Evolutionary conservation across 73 alveolate genomes (phyloP).

Genomic region (Tetrahymena borealis): DNA sequence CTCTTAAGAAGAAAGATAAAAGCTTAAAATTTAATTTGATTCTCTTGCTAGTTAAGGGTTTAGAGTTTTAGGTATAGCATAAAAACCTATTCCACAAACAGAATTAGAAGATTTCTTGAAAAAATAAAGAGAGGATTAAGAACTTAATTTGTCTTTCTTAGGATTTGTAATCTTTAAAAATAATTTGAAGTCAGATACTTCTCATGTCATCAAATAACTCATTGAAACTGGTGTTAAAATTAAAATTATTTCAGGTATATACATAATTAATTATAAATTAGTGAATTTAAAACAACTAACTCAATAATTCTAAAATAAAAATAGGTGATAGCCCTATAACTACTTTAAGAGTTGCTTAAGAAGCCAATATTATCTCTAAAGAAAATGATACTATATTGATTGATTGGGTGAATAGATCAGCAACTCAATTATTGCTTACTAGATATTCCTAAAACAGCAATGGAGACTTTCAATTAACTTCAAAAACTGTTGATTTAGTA

Average conservation of each 20-base stretch:
- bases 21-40: constrained; percentile 50
- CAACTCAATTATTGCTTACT: neutral
- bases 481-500: neutral
- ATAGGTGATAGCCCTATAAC: neutral
- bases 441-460: neutral
- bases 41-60: constrained; percentile 54
- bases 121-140: constrained; percentile 49
- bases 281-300: neutral
- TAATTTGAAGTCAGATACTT: constrained; percentile 57
- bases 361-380: neutral
- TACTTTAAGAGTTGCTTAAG: neutral
- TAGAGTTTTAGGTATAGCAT: constrained; percentile 67
- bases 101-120: constrained; percentile 38
- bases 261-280: neutral
- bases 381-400: neutral
- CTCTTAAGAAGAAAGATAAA: constrained; percentile 12
- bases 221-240: constrained; percentile 28
- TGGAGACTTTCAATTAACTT: neutral
- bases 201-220: constrained; percentile 40
- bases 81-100: constrained; percentile 44
- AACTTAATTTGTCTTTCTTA: constrained; percentile 41
- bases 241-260: constrained; percentile 69
- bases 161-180: constrained; percentile 64
- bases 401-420: neutral
- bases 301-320: neutral